phyloP scores from a whole-genome alignment of 495 filamentous ascomycete species.

The Aspergillus cristatus region DNA sequence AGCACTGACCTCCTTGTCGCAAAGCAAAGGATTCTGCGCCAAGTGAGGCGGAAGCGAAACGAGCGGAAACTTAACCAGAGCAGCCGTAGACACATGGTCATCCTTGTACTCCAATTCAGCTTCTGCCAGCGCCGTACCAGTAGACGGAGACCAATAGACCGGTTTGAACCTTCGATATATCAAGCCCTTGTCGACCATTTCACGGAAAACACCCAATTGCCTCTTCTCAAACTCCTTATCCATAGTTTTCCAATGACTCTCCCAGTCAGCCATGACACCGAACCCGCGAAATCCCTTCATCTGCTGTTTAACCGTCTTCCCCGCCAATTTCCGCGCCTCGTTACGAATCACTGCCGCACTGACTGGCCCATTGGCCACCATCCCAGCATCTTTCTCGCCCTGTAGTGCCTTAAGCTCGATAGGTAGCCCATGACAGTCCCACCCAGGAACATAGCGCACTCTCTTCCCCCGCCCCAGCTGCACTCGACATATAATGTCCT shows the following conservation, averaged over 20 bases:
- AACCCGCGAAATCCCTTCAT: constrained; percentile 74
- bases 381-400: constrained; percentile 24
- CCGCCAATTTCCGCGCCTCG: constrained; percentile 66
- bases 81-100: constrained; percentile 67
- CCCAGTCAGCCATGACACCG: constrained; percentile 93
- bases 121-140: constrained; percentile 84
- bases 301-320: constrained; percentile 65
- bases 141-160: constrained; percentile 94
- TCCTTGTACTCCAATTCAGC: constrained; percentile 94
- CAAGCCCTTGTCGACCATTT: constrained; percentile 75
- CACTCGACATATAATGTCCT: constrained; percentile 81
- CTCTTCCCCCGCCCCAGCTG: constrained; percentile 68
- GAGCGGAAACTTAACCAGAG: constrained; percentile 74
- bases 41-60: constrained; percentile 40
- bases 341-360: constrained; percentile 46
- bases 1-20: constrained; percentile 46
- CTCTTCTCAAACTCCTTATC: constrained; percentile 76
- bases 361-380: constrained; percentile 12
- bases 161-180: constrained; percentile 86
- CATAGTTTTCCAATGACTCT: constrained; percentile 86
- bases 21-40: constrained; percentile 23
- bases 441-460: constrained; percentile 85
- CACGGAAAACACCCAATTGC: constrained; percentile 75
- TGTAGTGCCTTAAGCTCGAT: constrained; percentile 97
- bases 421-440: constrained; percentile 97